Evolutionary conservation across 176 grass and related monocot species (phyloP).

Genomic region (Triticum timopheevii): DNA sequence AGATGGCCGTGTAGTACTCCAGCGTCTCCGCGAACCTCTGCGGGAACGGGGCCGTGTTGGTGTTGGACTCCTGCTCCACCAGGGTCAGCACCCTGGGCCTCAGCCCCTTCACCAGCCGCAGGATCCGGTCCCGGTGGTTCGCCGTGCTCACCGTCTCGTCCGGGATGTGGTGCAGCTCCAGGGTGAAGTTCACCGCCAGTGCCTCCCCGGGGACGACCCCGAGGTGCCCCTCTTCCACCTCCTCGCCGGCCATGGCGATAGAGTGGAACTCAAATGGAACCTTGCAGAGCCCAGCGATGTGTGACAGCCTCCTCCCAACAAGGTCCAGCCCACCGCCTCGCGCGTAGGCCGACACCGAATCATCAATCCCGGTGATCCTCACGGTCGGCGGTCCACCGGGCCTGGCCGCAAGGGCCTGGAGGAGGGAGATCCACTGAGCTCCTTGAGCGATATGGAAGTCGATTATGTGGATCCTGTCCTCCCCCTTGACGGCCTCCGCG

Average conservation of each 20-base stretch:
- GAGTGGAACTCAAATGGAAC: constrained; percentile 88
- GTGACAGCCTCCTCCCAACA: constrained; percentile 67
- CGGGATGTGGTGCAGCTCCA: constrained; percentile 82
- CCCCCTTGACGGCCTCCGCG: constrained; percentile 74
- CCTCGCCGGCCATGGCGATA: constrained; percentile 29
- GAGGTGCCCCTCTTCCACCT: constrained; percentile 61
- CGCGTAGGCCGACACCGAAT: constrained; percentile 67
- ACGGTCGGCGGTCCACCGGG: constrained; percentile 68
- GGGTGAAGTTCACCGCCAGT: constrained; percentile 84
- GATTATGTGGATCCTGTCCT: constrained; percentile 82
- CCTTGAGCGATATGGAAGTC: constrained; percentile 97
- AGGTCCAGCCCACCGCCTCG: constrained; percentile 76
- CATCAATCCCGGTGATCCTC: constrained; percentile 87
- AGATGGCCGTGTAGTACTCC: constrained; percentile 85
- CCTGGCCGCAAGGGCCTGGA: constrained; percentile 71
- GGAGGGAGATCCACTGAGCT: constrained; percentile 78
- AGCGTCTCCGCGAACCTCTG: constrained; percentile 77
- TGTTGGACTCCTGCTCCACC: constrained; percentile 90
- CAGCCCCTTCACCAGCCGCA: constrained; percentile 73
- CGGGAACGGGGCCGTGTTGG: constrained; percentile 75
- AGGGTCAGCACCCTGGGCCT: constrained; percentile 84
- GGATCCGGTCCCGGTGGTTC: constrained; percentile 78
- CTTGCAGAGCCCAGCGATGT: constrained; percentile 64
- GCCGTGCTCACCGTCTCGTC: constrained; percentile 85
- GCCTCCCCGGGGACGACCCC: constrained; percentile 57